Base-by-base conservation (phyloP, 106 monocot species). In the Alisma plantagoaquatica region DNA sequence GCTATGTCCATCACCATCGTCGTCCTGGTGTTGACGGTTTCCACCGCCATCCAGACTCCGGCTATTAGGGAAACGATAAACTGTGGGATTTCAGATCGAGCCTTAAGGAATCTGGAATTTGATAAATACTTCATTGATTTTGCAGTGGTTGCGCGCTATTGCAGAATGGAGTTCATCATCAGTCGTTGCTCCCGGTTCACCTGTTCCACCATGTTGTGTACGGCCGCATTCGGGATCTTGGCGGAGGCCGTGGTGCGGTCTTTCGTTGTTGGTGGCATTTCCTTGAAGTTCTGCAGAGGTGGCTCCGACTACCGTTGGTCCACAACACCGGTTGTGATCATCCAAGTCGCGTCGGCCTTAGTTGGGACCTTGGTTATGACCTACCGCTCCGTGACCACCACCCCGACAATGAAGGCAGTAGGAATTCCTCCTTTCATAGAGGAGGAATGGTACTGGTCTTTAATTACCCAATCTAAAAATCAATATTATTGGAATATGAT, bases 41-140 rank as follows among this genome's bases (percentile, higher is more conserved):
- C 55, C 11, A 33, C 55, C 17, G 55, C 55, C 18, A 3, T 56
- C 1, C 0, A 19, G 9, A 23, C 38, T 18, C n/a, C 55, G 1
- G 24, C 33, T 23, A 38, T 20, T 35, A 56, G 38, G 55, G 7
- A 33, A 1, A 1, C 11, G 2, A 10, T 56, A 23, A 35, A 56
- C 10, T 6, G 20, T 3, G 25, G 25, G 41, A 16, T 2, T 12
- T n/a, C n/a, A n/a, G n/a, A n/a, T n/a, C n/a, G n/a, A n/a, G n/a
- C n/a, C n/a, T n/a, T n/a, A n/a, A 25, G 41, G 43, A 23, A 44
- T 12, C 26, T 14, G 2, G 2, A 19, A 16, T 31, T 43, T 14
- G 10, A 59, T 4, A 43, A 59, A n/a, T 59, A 44, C 19, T 59
- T 41, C 43, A n/a, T n/a, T n/a, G n/a, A n/a, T n/a, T n/a, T n/a